These are phyloP conservation scores for Talaromyces sp. DNA, from an alignment of 2,329 filamentous ascomycete species.

Conservation along the genomic window DNA sequence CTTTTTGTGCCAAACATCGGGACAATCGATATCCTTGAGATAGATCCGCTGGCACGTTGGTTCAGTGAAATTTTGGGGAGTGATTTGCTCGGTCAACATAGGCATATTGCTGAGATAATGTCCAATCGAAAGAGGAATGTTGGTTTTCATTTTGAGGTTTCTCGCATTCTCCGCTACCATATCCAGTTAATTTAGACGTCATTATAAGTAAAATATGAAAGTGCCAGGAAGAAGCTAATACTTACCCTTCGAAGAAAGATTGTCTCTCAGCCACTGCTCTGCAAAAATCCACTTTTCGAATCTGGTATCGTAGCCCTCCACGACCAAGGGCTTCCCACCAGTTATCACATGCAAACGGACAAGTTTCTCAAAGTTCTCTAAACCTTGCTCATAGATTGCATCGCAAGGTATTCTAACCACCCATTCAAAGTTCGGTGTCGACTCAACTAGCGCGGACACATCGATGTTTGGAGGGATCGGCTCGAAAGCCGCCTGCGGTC, in stretches of 20 bases:
- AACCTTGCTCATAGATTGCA: slow-evolving; percentile 72
- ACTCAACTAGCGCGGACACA: slow-evolving; percentile 69
- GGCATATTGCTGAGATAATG: slow-evolving; percentile 90
- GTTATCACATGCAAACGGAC: slow-evolving; percentile 78
- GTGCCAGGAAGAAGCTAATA: slow-evolving; percentile 9
- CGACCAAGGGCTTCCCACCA: slow-evolving; percentile 81
- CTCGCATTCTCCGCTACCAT: slow-evolving; percentile 73
- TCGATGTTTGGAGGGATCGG: slow-evolving; percentile 85
- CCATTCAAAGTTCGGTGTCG: slow-evolving; percentile 80
- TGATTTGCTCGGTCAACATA: slow-evolving; percentile 79
- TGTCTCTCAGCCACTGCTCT: slow-evolving; percentile 72
- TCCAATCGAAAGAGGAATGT: slow-evolving; percentile 79
- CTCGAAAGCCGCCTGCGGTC: slow-evolving; percentile 85
- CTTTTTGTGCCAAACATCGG: slow-evolving; percentile 77
- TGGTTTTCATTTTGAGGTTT: slow-evolving; percentile 68
- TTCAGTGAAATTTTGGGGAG: slow-evolving; percentile 70
- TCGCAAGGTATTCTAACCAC: slow-evolving; percentile 74
- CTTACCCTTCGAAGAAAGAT: slow-evolving; percentile 74
- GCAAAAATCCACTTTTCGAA: slow-evolving; percentile 78
- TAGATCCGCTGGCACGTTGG: slow-evolving; percentile 82
- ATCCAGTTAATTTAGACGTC: background rate
- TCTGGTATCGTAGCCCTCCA: slow-evolving; percentile 79
- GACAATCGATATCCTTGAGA: slow-evolving; percentile 95
- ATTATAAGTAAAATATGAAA: background rate
- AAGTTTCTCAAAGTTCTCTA: slow-evolving; percentile 79